Conservation (phyloP, 2,329 filamentous ascomycete genomes). For the Hypoxylon sp. region DNA sequence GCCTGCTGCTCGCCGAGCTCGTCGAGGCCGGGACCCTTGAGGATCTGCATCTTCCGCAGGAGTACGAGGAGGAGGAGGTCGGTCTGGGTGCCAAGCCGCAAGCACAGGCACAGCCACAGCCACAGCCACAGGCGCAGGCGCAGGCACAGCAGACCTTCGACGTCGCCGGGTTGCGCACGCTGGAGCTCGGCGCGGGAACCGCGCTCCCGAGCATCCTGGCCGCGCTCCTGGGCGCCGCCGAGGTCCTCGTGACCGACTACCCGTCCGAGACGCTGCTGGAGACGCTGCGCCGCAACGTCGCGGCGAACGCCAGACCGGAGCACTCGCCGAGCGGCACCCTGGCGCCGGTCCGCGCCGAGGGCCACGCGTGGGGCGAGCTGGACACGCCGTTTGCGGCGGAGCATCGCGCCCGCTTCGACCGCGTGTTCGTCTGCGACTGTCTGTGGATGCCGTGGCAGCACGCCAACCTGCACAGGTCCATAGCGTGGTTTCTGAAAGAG, state of each 20-base stretch:
- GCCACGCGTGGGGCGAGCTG: slow-evolving; percentile 72
- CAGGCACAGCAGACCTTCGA: slow-evolving; percentile 49
- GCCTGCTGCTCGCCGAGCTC: slow-evolving; percentile 63
- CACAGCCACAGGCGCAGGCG: too few species aligned
- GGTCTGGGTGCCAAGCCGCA: too few species aligned
- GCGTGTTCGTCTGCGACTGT: slow-evolving; percentile 75
- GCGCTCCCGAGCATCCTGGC: slow-evolving; percentile 62
- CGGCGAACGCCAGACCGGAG: slow-evolving; percentile 55
- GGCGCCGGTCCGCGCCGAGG: slow-evolving; percentile 56
- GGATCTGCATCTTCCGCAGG: too few species aligned
- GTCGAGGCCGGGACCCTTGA: slow-evolving; percentile 59
- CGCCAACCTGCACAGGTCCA: slow-evolving; percentile 68
- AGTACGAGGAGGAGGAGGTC: too few species aligned
- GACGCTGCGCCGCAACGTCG: slow-evolving; percentile 66
- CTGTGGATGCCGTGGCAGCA: slow-evolving; percentile 81
- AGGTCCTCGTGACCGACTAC: slow-evolving; percentile 73
- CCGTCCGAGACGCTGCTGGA: slow-evolving; percentile 67
- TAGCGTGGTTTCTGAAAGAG: slow-evolving; percentile 66
- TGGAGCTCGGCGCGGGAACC: slow-evolving; percentile 75
- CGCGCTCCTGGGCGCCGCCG: slow-evolving; percentile 55
- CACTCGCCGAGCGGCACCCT: slow-evolving; percentile 45
- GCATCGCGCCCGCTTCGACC: slow-evolving; percentile 58
- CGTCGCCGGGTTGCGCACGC: slow-evolving; percentile 59
- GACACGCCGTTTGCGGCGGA: slow-evolving; percentile 45
- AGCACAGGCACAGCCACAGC: too few species aligned